These are phyloP conservation scores for Annulohypoxylon maeteangense DNA, from an alignment of 495 filamentous ascomycete species.

Conservation along the genomic window DNA sequence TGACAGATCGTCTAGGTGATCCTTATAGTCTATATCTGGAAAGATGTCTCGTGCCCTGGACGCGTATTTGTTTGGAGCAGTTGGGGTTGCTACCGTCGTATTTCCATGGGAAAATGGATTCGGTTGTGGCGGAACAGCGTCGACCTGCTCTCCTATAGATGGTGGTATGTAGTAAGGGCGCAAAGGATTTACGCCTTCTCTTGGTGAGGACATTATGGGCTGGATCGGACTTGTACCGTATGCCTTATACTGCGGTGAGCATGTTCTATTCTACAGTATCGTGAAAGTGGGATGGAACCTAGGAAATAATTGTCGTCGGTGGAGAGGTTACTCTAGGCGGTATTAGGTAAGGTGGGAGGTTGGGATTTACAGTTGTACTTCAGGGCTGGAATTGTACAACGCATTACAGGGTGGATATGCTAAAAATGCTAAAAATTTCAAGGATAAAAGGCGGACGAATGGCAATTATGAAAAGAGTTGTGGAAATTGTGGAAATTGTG, in stretches of 20 bases:
- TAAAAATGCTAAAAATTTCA: neutral
- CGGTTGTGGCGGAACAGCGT: conserved; percentile 53
- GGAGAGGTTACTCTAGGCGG: conserved; percentile 16
- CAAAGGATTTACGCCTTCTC: conserved; percentile 82
- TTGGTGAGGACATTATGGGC: conserved; percentile 56
- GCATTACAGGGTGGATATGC: neutral
- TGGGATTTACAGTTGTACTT: neutral
- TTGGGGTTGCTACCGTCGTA: conserved; percentile 60
- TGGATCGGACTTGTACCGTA: neutral
- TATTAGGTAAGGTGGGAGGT: conserved; percentile 30
- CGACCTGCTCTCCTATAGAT: conserved; percentile 70
- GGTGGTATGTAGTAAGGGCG: conserved; percentile 95
- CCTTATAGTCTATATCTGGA: conserved; percentile 86
- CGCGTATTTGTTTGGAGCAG: conserved; percentile 64
- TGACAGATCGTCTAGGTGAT: conserved; percentile 81
- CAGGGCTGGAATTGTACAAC: neutral
- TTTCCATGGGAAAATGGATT: conserved; percentile 59
- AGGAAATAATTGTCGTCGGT: conserved; percentile 24
- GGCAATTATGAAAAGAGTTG: neutral
- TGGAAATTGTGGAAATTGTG: conserved; percentile 8
- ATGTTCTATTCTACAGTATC: neutral
- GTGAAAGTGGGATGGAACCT: conserved; percentile 12
- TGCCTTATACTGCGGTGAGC: conserved; percentile 12
- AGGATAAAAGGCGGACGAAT: neutral
- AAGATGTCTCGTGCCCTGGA: conserved; percentile 85